These are phyloP conservation scores for Medicago ruthenica DNA, from an alignment of 306 rosid species.

Conservation along the genomic window DNA sequence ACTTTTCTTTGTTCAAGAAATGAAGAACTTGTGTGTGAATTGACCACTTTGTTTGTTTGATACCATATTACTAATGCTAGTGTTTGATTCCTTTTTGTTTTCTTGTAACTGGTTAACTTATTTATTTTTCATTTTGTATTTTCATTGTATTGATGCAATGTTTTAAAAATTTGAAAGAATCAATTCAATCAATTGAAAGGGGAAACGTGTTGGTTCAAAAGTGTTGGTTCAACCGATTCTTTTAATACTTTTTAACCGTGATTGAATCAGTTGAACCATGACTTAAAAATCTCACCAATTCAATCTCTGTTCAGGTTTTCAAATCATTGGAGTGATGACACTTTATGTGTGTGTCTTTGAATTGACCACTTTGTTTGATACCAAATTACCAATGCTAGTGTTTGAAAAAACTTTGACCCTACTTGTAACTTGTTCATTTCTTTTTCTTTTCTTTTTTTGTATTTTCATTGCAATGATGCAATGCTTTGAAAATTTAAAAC, in stretches of 20 bases:
- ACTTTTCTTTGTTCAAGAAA: background rate
- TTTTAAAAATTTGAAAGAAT: too few relatives aligned
- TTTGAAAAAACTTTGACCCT: background rate
- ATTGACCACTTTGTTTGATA: too few relatives aligned
- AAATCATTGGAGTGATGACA: background rate
- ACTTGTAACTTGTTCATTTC: slow-evolving; percentile 12
- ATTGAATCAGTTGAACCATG: background rate
- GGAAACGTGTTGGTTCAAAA: too few relatives aligned
- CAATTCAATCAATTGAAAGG: too few relatives aligned
- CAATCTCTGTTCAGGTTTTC: background rate
- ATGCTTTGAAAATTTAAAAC: too few relatives aligned
- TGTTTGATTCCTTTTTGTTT: slow-evolving; percentile 9
- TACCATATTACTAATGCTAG: background rate
- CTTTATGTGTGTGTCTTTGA: too few relatives aligned
- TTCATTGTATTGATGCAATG: background rate
- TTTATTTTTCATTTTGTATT: slow-evolving; percentile 9
- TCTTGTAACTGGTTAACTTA: too few relatives aligned
- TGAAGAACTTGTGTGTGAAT: background rate
- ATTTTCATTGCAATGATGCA: background rate
- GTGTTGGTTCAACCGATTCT: too few relatives aligned
- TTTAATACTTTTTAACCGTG: background rate
- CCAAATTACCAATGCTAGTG: background rate
- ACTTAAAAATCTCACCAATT: background rate
- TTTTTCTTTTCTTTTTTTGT: background rate
- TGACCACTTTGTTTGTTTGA: slow-evolving; percentile 19